Percentiles rank a stretch among this genome's conserved stretches.
phyloP scores from a whole-genome alignment of 306 rosid species.

The Casuarina glauca region DNA sequence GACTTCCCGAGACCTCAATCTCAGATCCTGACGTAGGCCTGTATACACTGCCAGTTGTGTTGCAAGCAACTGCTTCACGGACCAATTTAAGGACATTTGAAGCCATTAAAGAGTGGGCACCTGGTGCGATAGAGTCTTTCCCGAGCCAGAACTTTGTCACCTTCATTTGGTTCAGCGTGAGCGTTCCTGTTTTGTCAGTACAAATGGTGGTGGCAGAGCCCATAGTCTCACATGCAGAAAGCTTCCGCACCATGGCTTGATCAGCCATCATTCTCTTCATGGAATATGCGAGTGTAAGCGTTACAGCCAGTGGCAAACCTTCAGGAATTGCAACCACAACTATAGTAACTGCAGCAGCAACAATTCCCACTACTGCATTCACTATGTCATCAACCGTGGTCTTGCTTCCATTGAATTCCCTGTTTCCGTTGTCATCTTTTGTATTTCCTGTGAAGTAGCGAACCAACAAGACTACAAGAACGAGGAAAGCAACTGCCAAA shows the following conservation, averaged over 20 bases:
- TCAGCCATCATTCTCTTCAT: constrained; percentile 46
- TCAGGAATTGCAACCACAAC: constrained; percentile 41
- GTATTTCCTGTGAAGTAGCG: constrained; percentile 25
- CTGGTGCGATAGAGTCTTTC: neutral
- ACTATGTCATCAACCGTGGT: constrained; percentile 8
- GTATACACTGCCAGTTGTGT: constrained; percentile 30
- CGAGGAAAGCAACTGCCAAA: constrained; percentile 21
- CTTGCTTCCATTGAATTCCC: constrained; percentile 4
- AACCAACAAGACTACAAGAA: constrained; percentile 11
- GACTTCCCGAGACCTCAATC: constrained; percentile 34
- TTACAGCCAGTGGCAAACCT: constrained; percentile 32
- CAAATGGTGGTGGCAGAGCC: constrained; percentile 40
- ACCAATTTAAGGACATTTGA: constrained; percentile 10
- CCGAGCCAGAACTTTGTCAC: constrained; percentile 32
- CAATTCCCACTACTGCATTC: constrained; percentile 14
- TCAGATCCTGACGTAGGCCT: constrained; percentile 1
- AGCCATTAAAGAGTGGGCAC: constrained; percentile 18
- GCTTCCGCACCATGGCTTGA: constrained; percentile 34
- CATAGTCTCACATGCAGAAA: constrained; percentile 38
- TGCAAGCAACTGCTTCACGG: constrained; percentile 33
- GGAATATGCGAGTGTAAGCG: constrained; percentile 30
- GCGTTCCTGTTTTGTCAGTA: constrained; percentile 30
- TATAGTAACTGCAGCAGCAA: constrained; percentile 25
- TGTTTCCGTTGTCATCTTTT: constrained; percentile 16
- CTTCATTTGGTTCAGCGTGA: constrained; percentile 36